Percentiles rank a stretch among this genome's conserved stretches.
These are phyloP conservation scores for Aphanomyces cochlioides DNA, from an alignment of 352 stramenopile genomes.

Conservation along the genomic window DNA sequence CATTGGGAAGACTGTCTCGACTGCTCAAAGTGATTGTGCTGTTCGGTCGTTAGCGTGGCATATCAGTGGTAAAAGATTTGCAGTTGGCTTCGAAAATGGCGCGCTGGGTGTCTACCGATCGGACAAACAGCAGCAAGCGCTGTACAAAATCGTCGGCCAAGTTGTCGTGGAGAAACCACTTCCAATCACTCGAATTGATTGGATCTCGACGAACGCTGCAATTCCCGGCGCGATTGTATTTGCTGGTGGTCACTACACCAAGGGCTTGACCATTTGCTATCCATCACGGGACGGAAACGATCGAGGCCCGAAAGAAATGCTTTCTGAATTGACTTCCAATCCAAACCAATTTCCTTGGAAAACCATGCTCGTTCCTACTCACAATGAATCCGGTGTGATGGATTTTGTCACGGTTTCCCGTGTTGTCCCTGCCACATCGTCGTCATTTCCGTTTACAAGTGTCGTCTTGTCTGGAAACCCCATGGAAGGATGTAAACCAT, in stretches of 20 bases:
- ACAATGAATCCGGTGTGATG: constrained; percentile 51
- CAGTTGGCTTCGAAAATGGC: constrained; percentile 57
- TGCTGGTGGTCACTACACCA: constrained; percentile 34
- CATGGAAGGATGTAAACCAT: constrained; percentile 60
- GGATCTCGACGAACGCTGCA: constrained; percentile 52
- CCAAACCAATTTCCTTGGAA: constrained; percentile 57
- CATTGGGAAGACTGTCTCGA: constrained; percentile 36
- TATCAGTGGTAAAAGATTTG: constrained; percentile 70
- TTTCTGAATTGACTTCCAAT: constrained; percentile 48
- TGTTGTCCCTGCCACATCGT: constrained; percentile 51
- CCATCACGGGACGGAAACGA: constrained; percentile 35
- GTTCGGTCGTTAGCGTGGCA: constrained; percentile 70
- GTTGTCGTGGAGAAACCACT: constrained; percentile 20
- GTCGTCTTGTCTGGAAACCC: constrained; percentile 68
- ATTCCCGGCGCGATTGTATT: constrained; percentile 56
- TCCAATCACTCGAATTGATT: constrained; percentile 50
- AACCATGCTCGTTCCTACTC: constrained; percentile 40
- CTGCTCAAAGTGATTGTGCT: constrained; percentile 28
- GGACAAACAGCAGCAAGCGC: constrained; percentile 43
- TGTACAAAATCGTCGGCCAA: not conserved
- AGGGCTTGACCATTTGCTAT: constrained; percentile 23
- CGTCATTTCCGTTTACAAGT: constrained; percentile 53
- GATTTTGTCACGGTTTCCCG: constrained; percentile 47
- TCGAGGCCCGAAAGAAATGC: constrained; percentile 42
- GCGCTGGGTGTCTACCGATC: constrained; percentile 54